These are phyloP conservation scores for Saturnispora kantuleensis DNA, from an alignment of 805 yeast genomes.

Conservation along the genomic window DNA sequence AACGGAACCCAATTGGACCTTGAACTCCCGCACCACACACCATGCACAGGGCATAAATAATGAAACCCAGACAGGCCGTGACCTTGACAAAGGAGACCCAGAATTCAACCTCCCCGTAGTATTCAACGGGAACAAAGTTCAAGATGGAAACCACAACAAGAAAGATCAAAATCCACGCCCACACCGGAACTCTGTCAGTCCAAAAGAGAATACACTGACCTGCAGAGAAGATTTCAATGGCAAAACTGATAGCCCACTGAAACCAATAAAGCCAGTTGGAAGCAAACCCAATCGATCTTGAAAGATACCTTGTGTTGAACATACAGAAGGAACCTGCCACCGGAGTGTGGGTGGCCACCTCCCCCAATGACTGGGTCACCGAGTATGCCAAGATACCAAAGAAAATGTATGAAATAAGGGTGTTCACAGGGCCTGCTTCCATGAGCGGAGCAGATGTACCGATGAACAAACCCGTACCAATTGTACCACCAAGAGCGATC, in stretches of 20 bases:
- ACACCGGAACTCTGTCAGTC: constrained; percentile 59
- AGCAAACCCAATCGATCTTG: constrained; percentile 64
- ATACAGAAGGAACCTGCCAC: constrained; percentile 58
- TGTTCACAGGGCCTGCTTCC: constrained; percentile 58
- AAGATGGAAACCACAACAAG: constrained; percentile 42
- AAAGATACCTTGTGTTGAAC: constrained; percentile 57
- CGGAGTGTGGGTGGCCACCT: constrained; percentile 71
- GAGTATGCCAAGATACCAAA: constrained; percentile 55
- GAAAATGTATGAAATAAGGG: constrained; percentile 52
- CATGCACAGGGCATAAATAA: constrained; percentile 56
- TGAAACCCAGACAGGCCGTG: constrained; percentile 56
- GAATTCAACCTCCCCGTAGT: constrained; percentile 65
- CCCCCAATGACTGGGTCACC: constrained; percentile 65
- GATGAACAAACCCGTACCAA: constrained; percentile 70
- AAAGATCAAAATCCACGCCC: constrained; percentile 63
- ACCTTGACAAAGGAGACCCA: constrained; percentile 63
- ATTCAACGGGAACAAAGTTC: constrained; percentile 58
- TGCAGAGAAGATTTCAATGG: constrained; percentile 59
- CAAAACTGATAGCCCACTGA: constrained; percentile 67
- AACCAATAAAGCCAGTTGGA: constrained; percentile 68
- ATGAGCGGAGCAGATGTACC: constrained; percentile 46
- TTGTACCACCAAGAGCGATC: constrained; percentile 72
- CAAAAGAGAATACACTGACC: constrained; percentile 57
- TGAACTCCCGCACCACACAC: constrained; percentile 61
- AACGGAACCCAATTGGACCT: too few relatives aligned